Conservation (phyloP, 108 stramenopile genomes). For the Pseudonitzschia pungens region DNA sequence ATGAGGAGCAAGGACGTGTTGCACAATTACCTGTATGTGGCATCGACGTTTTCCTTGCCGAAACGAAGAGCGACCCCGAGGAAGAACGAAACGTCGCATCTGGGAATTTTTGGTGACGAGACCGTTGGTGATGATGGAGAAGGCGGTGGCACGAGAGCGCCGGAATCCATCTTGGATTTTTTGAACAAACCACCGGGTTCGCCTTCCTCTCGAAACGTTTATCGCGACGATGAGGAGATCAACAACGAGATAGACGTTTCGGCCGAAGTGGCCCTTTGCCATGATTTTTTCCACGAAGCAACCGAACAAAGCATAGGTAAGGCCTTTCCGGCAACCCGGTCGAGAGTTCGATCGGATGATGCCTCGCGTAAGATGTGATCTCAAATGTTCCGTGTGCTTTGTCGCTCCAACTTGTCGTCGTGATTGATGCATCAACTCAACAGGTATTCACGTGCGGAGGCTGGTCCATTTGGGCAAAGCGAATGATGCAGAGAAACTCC, state of each 20-base stretch:
- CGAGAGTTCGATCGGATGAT: no score
- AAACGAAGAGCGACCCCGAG: constrained; percentile 1
- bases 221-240: not conserved
- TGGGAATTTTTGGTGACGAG: constrained; percentile 3
- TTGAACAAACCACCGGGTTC: constrained; percentile 6
- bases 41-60: constrained; percentile 27
- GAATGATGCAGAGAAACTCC: constrained; percentile 63
- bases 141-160: not conserved
- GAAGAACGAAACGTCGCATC: not conserved
- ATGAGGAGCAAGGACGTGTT: constrained; percentile 41
- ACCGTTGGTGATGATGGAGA: not conserved
- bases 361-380: no score
- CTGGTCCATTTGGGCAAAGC: constrained; percentile 63
- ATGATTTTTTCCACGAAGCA: constrained; percentile 74
- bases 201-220: not conserved
- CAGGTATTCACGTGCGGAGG: constrained; percentile 59
- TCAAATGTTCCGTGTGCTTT: no score
- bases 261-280: constrained; percentile 70
- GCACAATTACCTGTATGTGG: constrained; percentile 66
- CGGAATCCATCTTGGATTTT: constrained; percentile 30
- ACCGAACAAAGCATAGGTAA: constrained; percentile 62
- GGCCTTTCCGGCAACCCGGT: no score
- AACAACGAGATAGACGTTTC: constrained; percentile 30
- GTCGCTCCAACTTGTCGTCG: not conserved
- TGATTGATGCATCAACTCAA: not conserved